phyloP scores from a whole-genome alignment of 352 stramenopile species.

The Phytopythium litorale region DNA sequence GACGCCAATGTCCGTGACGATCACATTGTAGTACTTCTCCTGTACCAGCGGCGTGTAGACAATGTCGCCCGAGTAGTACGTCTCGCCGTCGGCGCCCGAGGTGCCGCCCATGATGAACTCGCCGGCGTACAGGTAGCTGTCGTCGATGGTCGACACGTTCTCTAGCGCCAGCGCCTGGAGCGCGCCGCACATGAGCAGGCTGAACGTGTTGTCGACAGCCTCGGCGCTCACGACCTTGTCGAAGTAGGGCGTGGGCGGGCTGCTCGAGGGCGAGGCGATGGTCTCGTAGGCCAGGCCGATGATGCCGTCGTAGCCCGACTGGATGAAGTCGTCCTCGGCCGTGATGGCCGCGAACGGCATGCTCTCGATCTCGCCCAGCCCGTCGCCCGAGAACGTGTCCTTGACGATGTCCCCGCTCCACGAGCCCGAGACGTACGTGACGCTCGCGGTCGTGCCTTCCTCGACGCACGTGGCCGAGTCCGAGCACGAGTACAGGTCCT shows the following conservation, averaged over 20 bases:
- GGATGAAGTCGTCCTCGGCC: slow-evolving; percentile 60
- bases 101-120: slow-evolving; percentile 61
- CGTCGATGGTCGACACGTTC: slow-evolving; percentile 27
- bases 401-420: slow-evolving; percentile 64
- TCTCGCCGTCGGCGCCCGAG: slow-evolving; percentile 35
- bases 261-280: slow-evolving; percentile 51
- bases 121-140: slow-evolving; percentile 45
- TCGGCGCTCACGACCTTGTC: slow-evolving; percentile 36
- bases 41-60: slow-evolving; percentile 76
- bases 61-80: slow-evolving; percentile 56
- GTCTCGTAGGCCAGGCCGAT: slow-evolving; percentile 56
- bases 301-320: slow-evolving; percentile 71
- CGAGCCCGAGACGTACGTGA: slow-evolving; percentile 73
- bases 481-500: slow-evolving; percentile 63
- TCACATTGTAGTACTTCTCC: slow-evolving; percentile 73
- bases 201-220: slow-evolving; percentile 54
- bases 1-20: slow-evolving; percentile 68
- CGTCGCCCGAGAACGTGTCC: slow-evolving; percentile 63
- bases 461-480: slow-evolving; percentile 56
- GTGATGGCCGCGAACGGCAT: slow-evolving; percentile 64
- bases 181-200: slow-evolving; percentile 70
- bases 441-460: slow-evolving; percentile 35
- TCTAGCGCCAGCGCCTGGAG: slow-evolving; percentile 55
- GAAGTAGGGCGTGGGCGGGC: slow-evolving; percentile 56
- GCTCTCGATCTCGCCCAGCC: slow-evolving; percentile 36